These are phyloP conservation scores for Silene coronaria DNA, from an alignment of 179 eudicot genomes.

Conservation along the genomic window DNA sequence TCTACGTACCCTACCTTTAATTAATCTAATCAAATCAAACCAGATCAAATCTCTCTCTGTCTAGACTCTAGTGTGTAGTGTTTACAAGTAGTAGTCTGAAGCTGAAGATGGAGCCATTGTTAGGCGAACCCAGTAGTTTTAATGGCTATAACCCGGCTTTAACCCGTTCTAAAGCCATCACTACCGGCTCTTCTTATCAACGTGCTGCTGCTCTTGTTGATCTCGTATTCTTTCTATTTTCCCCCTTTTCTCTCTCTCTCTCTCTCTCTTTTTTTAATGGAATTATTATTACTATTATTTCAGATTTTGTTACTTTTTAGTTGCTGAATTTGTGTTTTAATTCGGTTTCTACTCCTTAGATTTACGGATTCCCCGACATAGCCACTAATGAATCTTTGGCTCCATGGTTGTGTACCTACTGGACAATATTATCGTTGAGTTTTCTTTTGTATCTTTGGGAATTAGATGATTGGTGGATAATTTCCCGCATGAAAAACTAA, in stretches of 20 bases:
- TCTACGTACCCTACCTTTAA: too few species aligned
- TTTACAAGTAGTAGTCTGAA: too few species aligned
- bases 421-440: too few species aligned
- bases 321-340: neutral
- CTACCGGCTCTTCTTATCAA: slow-evolving; percentile 60
- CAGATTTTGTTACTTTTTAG: neutral
- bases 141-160: slow-evolving; percentile 14
- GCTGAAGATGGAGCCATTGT: slow-evolving; percentile 43
- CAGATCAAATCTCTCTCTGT: too few species aligned
- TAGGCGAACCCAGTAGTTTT: slow-evolving; percentile 31
- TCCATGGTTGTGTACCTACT: too few species aligned
- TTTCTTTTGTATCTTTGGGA: too few species aligned
- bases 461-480: too few species aligned
- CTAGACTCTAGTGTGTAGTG: too few species aligned
- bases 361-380: too few species aligned
- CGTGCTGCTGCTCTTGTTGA: slow-evolving; percentile 96
- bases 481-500: too few species aligned
- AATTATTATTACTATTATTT: too few species aligned
- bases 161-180: slow-evolving; percentile 61
- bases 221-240: slow-evolving; percentile 39
- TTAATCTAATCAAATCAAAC: too few species aligned
- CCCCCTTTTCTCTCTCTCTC: neutral
- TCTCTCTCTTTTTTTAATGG: neutral
- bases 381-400: neutral
- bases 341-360: neutral